phyloP scores from a whole-genome alignment of 257 asterid genomes.

The Fraxinus pennsylvanica region DNA sequence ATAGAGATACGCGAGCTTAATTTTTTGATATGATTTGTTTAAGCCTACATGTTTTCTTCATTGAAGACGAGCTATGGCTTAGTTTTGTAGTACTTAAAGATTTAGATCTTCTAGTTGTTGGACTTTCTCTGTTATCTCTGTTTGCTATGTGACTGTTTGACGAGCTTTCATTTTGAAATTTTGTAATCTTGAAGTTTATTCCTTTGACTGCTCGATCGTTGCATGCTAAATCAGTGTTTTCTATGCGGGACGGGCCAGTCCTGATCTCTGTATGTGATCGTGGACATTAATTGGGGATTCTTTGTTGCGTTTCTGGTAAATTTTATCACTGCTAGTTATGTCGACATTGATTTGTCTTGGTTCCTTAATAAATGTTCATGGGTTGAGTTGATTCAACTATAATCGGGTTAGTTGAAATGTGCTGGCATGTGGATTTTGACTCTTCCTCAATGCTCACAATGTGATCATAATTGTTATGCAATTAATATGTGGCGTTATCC shows the following conservation, averaged over 20 bases:
- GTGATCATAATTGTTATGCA: neutral
- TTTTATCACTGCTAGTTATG: neutral
- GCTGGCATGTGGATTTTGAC: neutral
- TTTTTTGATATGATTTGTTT: slow-evolving; percentile 31
- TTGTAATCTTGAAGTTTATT: slow-evolving; percentile 16
- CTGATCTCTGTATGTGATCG: slow-evolving; percentile 9
- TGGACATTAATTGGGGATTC: neutral
- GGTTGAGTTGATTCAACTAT: neutral
- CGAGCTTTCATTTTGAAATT: slow-evolving; percentile 17
- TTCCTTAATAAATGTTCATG: neutral
- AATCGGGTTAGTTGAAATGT: neutral
- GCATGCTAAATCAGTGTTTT: slow-evolving; percentile 23
- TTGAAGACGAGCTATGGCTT: slow-evolving; percentile 24
- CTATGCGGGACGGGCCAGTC: slow-evolving; percentile 21
- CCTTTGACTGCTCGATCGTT: slow-evolving; percentile 14
- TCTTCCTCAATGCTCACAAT: slow-evolving; percentile 1
- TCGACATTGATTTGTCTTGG: neutral
- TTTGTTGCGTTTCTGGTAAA: slow-evolving; percentile 12
- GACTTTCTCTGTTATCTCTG: neutral
- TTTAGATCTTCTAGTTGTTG: slow-evolving; percentile 28
- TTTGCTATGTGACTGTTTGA: slow-evolving; percentile 15
- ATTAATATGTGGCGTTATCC: neutral
- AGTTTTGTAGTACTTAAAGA: slow-evolving; percentile 8
- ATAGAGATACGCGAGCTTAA: slow-evolving; percentile 44
- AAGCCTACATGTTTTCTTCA: slow-evolving; percentile 3